A percentile compares a stretch with the other conserved stretches of the same genome.
Conservation (phyloP, 129 eudicot species). For the Flaveria sonorensis region DNA sequence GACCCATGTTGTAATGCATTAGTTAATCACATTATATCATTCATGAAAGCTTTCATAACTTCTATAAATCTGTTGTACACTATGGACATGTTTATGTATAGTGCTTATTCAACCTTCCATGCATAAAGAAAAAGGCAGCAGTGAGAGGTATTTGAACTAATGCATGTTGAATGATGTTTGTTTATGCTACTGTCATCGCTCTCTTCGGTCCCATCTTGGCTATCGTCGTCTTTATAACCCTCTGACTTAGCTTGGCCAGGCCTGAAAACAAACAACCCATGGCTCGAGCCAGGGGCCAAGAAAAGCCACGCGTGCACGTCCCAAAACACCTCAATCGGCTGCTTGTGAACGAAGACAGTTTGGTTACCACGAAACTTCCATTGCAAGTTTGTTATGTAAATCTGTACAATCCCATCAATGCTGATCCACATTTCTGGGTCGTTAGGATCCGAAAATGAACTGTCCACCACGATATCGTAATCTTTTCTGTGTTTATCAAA, state of each 20-base stretch:
- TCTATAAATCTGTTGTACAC: neutral
- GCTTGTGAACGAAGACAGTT: constrained; percentile 71
- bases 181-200: constrained; percentile 42
- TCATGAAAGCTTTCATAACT: neutral
- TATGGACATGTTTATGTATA: neutral
- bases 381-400: constrained; percentile 75
- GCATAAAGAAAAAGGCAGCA: constrained; percentile 78
- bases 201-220: constrained; percentile 50
- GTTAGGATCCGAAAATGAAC: constrained; percentile 54
- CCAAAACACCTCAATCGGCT: constrained; percentile 81
- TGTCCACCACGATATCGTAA: constrained; percentile 73
- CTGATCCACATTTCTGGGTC: constrained; percentile 97
- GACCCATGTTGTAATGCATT: neutral
- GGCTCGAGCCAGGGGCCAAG: constrained; percentile 56
- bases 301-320: constrained; percentile 87
- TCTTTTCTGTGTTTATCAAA: constrained; percentile 58
- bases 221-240: constrained; percentile 44
- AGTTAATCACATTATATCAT: constrained; percentile 2
- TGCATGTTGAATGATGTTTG: constrained; percentile 49
- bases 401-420: constrained; percentile 73
- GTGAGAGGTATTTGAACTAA: constrained; percentile 48
- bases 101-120: constrained; percentile 76
- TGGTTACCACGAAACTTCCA: constrained; percentile 93
- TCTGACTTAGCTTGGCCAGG: constrained; percentile 49
- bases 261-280: constrained; percentile 77